Percentiles rank a stretch among this genome's conserved stretches.
These are phyloP conservation scores for Mucor piriformis DNA, from an alignment of 371 early-diverging fungal genomes.

Conservation along the genomic window DNA sequence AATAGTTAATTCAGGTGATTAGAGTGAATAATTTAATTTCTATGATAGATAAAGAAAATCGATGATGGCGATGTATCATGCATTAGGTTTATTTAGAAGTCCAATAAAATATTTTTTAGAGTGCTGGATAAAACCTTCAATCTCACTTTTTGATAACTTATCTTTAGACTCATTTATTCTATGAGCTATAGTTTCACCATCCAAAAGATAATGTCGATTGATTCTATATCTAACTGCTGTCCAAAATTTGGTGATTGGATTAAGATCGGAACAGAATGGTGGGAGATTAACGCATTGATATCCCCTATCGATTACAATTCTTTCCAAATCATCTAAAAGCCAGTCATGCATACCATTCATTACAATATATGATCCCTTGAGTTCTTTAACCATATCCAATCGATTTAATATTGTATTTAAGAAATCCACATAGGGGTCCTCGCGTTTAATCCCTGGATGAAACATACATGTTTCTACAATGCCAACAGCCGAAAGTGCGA, in stretches of 20 bases:
- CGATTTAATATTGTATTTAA: neutral
- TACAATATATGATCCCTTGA: neutral
- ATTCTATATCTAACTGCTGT: neutral
- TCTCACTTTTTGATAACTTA: neutral
- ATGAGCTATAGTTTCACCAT: neutral
- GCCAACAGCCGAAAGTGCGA: neutral
- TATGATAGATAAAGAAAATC: no score
- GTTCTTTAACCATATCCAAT: neutral
- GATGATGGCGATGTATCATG: no score
- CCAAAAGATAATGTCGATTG: neutral
- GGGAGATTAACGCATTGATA: neutral
- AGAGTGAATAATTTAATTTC: no score
- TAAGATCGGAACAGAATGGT: neutral
- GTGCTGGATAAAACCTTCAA: neutral
- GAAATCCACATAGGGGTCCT: neutral
- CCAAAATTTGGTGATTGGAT: neutral
- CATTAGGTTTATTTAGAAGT: neutral
- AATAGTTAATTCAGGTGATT: no score
- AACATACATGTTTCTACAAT: neutral
- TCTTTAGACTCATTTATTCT: neutral
- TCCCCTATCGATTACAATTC: neutral
- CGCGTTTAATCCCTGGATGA: neutral
- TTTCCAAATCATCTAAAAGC: neutral
- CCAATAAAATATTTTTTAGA: neutral
- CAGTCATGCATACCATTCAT: neutral